Percentiles rank a stretch among this genome's conserved stretches.
Evolutionary conservation across 1,284 basidiomycete species (phyloP).

Genomic region (Amylostereum areolatum): DNA sequence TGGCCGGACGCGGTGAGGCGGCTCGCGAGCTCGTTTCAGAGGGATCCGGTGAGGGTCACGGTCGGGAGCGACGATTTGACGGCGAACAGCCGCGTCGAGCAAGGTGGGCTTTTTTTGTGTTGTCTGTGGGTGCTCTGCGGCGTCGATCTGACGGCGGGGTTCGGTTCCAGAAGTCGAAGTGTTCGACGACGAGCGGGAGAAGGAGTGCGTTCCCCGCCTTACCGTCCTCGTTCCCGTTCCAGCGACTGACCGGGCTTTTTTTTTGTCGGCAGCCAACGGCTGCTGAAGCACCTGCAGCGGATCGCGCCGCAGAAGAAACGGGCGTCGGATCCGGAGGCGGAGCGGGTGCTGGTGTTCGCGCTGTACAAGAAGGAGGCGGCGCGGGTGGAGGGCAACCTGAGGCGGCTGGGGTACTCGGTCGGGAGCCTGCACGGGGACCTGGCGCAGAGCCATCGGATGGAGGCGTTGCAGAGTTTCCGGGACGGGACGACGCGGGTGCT

Average conservation of each 20-base stretch:
- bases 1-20: constrained; percentile 97
- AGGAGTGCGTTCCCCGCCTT: constrained; percentile 59
- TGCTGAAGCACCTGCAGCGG: constrained; percentile 57
- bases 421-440: constrained; percentile 91
- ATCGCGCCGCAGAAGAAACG: constrained; percentile 59
- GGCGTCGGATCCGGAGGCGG: constrained; percentile 37
- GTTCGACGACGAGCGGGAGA: constrained; percentile 80
- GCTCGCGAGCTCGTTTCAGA: constrained; percentile 89
- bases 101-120: constrained; percentile 28
- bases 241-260: too few relatives aligned
- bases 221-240: too few relatives aligned
- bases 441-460: constrained; percentile 82
- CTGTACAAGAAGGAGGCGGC: constrained; percentile 98
- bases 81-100: constrained; percentile 88
- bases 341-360: constrained; percentile 89
- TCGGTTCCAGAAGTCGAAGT: constrained; percentile 65
- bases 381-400: constrained; percentile 80
- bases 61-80: constrained; percentile 95
- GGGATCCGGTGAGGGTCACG: constrained; percentile 83
- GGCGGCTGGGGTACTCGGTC: constrained; percentile 79
- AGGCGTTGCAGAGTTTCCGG: constrained; percentile 88
- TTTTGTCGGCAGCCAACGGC: constrained; percentile 46
- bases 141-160: too few relatives aligned
- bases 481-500: constrained; percentile 78
- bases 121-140: too few relatives aligned